Conservation (phyloP, 2,329 filamentous ascomycete genomes). For the Diaporthe sp. region DNA sequence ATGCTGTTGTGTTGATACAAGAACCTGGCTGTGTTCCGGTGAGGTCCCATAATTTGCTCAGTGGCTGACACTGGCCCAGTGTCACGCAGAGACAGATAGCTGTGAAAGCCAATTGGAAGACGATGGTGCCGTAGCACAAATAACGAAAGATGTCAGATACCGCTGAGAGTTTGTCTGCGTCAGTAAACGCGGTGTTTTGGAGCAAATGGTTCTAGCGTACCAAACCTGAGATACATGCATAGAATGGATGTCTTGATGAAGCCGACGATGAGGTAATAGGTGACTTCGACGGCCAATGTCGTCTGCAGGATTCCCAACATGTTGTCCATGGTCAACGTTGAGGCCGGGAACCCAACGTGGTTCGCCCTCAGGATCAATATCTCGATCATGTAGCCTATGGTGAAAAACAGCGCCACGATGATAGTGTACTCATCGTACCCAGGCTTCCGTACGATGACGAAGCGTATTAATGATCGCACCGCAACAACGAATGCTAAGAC, state of each 20-base stretch:
- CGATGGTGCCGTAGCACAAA: constrained; percentile 53
- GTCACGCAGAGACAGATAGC: constrained; percentile 56
- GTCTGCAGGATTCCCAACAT: constrained; percentile 43
- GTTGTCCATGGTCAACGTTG: constrained; percentile 43
- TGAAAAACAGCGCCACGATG: constrained; percentile 42
- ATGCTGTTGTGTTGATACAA: constrained; percentile 58
- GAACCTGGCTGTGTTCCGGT: constrained; percentile 48
- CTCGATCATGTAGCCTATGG: constrained; percentile 45
- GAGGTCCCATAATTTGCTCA: constrained; percentile 59
- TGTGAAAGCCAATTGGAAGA: constrained; percentile 56
- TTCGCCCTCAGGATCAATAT: constrained; percentile 41
- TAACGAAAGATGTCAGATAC: constrained; percentile 47
- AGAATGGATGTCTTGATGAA: constrained; percentile 61
- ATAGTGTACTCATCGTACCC: constrained; percentile 46
- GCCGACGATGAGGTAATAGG: constrained; percentile 57
- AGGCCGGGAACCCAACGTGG: constrained; percentile 42
- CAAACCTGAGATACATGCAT: constrained; percentile 61
- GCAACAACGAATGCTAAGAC: constrained; percentile 43
- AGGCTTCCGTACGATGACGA: constrained; percentile 44
- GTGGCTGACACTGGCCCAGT: constrained; percentile 57
- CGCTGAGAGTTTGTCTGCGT: constrained; percentile 36
- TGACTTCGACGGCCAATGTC: constrained; percentile 55
- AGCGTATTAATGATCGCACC: constrained; percentile 43
- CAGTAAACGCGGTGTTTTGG: not conserved
- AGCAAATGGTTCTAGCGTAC: constrained; percentile 45